Evolutionary conservation across 257 asterid species (phyloP).

Genomic region (Ligustrum vulgare): DNA sequence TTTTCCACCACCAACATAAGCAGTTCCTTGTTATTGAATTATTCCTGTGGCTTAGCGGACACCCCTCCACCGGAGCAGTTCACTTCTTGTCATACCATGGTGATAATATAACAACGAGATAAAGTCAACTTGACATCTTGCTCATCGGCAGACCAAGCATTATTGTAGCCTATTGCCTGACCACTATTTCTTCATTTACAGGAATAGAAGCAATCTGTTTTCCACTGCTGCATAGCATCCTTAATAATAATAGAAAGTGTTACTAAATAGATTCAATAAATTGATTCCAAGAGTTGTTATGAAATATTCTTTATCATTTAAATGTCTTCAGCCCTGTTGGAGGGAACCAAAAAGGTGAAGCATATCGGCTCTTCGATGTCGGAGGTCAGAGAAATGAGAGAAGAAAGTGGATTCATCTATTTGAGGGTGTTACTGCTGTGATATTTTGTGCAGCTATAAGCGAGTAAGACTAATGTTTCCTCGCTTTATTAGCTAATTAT

Average conservation of each 20-base stretch:
- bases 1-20: conserved; percentile 6
- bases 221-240: no score
- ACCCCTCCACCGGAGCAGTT: neutral
- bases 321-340: conserved; percentile 90
- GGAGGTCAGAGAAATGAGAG: conserved; percentile 99
- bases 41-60: neutral
- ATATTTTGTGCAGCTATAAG: conserved; percentile 98
- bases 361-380: conserved; percentile 88
- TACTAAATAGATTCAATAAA: no score
- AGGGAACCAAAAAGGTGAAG: conserved; percentile 87
- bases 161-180: no score
- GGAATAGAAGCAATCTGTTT: no score
- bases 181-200: no score
- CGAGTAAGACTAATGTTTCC: conserved; percentile 63
- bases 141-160: neutral
- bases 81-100: neutral
- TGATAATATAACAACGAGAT: neutral
- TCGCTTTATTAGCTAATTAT: neutral
- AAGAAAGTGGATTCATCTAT: conserved; percentile 98
- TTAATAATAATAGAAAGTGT: neutral
- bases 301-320: neutral
- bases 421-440: conserved; percentile 98
- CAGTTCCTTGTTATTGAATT: conserved; percentile 8
- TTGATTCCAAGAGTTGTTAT: no score
- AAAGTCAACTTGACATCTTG: conserved; percentile 9